Conservation (phyloP, 768 basidiomycete species). For the Rubroboletus pulcherrimus region DNA sequence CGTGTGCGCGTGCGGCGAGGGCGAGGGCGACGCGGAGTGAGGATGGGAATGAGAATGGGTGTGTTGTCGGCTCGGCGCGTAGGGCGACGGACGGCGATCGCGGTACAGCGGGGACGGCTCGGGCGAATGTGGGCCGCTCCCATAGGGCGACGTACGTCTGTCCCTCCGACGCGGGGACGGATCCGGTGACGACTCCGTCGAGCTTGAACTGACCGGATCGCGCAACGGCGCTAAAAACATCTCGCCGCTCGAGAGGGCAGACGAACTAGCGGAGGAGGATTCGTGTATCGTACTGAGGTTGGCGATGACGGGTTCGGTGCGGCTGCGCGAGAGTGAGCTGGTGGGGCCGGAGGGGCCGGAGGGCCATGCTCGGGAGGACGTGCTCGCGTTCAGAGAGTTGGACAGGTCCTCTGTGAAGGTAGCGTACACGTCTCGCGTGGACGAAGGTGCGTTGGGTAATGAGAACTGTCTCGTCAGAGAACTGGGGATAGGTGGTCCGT, state of each 20-base stretch:
- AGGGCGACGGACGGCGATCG: conserved; percentile 24
- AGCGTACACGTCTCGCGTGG: conserved; percentile 18
- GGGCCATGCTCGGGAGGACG: conserved; percentile 17
- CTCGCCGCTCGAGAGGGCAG: conserved; percentile 21
- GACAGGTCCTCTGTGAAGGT: conserved; percentile 28
- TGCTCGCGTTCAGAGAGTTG: conserved; percentile 16
- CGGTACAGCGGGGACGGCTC: conserved; percentile 29
- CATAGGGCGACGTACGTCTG: conserved; percentile 23
- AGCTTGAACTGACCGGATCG: conserved; percentile 6
- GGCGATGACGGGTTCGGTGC: conserved; percentile 27
- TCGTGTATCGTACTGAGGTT: conserved; percentile 30
- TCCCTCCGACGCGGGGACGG: conserved; percentile 28
- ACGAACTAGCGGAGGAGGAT: conserved; percentile 8
- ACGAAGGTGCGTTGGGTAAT: conserved; percentile 22
- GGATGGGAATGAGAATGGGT: not conserved
- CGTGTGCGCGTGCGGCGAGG: conserved; percentile 9
- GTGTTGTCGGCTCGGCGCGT: conserved; percentile 9
- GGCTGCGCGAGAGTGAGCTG: conserved; percentile 22
- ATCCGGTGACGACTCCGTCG: conserved; percentile 24
- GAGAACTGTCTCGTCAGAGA: conserved; percentile 25
- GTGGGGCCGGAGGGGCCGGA: not conserved
- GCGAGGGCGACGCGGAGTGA: conserved; percentile 8
- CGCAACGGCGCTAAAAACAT: conserved; percentile 24
- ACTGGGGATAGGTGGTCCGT: conserved; percentile 18
- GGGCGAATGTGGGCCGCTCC: conserved; percentile 14